Percentiles rank a stretch among this genome's conserved stretches.
Conservation (phyloP, 2,329 filamentous ascomycete species). For the Calonectria fujianensis region DNA sequence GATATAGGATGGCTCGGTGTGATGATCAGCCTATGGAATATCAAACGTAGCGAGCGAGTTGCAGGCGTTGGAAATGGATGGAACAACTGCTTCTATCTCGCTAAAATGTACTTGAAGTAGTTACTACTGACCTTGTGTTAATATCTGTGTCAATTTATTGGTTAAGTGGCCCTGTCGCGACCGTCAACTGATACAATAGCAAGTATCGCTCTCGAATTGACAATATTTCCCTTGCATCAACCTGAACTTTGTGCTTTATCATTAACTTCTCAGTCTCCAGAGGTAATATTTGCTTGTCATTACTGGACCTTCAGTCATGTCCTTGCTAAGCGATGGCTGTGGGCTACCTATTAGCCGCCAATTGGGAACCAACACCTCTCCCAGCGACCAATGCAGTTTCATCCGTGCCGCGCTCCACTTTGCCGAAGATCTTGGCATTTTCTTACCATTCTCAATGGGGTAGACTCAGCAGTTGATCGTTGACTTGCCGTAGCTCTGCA, state of each 20-base stretch:
- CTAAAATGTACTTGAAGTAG: too few species aligned
- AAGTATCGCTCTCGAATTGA: background rate
- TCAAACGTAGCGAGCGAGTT: too few species aligned
- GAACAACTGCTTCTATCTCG: too few species aligned
- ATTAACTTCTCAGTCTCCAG: background rate
- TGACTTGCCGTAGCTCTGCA: background rate
- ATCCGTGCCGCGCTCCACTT: background rate
- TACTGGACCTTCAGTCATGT: background rate
- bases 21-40: too few species aligned
- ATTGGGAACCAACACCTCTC: background rate
- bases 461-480: slow-evolving; percentile 1
- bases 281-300: background rate
- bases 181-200: background rate
- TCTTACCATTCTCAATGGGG: slow-evolving; percentile 5
- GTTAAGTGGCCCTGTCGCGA: too few species aligned
- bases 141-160: too few species aligned
- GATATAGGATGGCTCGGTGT: too few species aligned
- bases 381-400: background rate
- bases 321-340: background rate
- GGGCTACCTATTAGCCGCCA: background rate
- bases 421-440: background rate
- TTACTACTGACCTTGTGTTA: too few species aligned
- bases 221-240: background rate
- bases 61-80: too few species aligned
- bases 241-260: background rate